A percentile compares a stretch with the other conserved stretches of the same genome.
Evolutionary conservation across 1,284 basidiomycete species (phyloP).

Genomic region (Golubevia pallescens): DNA sequence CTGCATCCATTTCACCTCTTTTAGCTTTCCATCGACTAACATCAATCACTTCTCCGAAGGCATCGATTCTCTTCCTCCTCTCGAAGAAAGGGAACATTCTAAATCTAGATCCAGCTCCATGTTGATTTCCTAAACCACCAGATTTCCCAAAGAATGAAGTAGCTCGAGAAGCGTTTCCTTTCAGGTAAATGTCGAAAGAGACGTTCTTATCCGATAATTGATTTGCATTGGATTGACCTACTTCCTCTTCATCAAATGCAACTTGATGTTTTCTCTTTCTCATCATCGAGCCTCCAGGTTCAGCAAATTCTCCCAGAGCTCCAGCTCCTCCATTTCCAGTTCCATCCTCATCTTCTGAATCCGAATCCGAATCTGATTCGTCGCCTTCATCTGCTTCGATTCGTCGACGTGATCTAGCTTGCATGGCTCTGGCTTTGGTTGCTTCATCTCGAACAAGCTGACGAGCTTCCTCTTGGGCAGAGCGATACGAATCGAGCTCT

Average conservation of each 20-base stretch:
- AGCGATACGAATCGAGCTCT: not conserved
- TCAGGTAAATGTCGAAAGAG: conserved; percentile 57
- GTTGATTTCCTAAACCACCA: not conserved
- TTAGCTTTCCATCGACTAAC: conserved; percentile 70
- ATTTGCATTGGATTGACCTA: conserved; percentile 5
- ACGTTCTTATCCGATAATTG: conserved; percentile 23
- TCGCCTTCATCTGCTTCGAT: conserved; percentile 56
- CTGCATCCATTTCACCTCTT: conserved; percentile 35
- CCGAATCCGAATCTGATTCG: conserved; percentile 19
- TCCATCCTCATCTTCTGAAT: conserved; percentile 27
- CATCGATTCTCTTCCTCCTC: conserved; percentile 87
- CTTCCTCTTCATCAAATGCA: conserved; percentile 7
- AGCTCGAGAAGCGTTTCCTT: conserved; percentile 39
- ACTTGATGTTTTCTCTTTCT: not conserved
- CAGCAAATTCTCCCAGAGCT: not conserved
- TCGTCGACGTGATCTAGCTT: conserved; percentile 28
- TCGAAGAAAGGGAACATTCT: conserved; percentile 98
- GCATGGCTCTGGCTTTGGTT: conserved; percentile 13
- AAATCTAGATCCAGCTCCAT: conserved; percentile 68
- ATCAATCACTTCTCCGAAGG: conserved; percentile 93
- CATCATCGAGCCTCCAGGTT: not conserved
- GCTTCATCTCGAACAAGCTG: not conserved
- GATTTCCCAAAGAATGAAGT: conserved; percentile 30
- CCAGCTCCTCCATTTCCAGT: conserved; percentile 9
- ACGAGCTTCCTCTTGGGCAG: not conserved